Conservation (phyloP, 768 basidiomycete genomes). For the Amanita thiersii region DNA sequence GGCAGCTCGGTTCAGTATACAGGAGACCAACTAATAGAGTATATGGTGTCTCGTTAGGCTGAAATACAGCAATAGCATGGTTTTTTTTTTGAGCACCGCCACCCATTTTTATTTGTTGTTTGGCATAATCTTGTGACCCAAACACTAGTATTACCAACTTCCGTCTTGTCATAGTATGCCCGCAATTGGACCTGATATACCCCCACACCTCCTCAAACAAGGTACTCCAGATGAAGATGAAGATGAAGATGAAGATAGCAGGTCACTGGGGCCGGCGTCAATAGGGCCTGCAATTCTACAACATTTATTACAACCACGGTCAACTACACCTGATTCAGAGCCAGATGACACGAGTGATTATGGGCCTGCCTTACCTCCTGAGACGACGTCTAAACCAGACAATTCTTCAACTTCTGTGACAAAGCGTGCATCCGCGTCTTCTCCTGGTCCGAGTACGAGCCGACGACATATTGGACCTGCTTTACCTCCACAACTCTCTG, state of each 20-base stretch:
- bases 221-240: slow-evolving; percentile 14
- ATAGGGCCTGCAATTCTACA: neutral
- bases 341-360: slow-evolving; percentile 54
- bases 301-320: slow-evolving; percentile 16
- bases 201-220: slow-evolving; percentile 42
- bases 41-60: too few species aligned
- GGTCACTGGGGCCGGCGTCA: too few species aligned
- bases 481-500: slow-evolving; percentile 31
- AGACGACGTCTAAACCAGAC: slow-evolving; percentile 29
- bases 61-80: too few species aligned
- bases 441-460: slow-evolving; percentile 14
- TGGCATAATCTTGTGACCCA: neutral
- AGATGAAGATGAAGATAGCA: slow-evolving; percentile 16
- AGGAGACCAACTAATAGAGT: neutral
- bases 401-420: neutral
- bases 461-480: slow-evolving; percentile 46
- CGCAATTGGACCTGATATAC: slow-evolving; percentile 50
- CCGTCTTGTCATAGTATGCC: slow-evolving; percentile 26
- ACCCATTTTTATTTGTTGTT: neutral
- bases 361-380: slow-evolving; percentile 68
- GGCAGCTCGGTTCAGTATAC: slow-evolving; percentile 32
- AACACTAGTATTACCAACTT: neutral
- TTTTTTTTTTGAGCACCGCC: too few species aligned
- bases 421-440: slow-evolving; percentile 11
- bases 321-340: slow-evolving; percentile 20